These are phyloP conservation scores for Pleurostoma richardsiae DNA, from an alignment of 2,329 filamentous ascomycete species.

Conservation along the genomic window DNA sequence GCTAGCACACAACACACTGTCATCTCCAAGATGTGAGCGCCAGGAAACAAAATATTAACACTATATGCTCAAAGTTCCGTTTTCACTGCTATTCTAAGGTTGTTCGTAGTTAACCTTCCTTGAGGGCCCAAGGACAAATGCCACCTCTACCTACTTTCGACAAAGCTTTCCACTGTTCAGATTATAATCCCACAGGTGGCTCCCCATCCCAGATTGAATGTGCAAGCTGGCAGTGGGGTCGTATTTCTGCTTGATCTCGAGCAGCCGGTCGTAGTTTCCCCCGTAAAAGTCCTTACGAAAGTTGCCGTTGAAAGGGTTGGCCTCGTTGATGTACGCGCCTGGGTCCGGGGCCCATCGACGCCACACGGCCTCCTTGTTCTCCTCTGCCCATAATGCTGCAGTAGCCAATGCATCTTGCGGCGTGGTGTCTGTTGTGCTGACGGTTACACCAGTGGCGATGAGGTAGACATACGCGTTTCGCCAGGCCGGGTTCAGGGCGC, in stretches of 20 bases:
- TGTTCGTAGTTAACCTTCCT: too few species aligned
- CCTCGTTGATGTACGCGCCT: constrained; percentile 31
- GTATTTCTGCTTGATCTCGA: constrained; percentile 31
- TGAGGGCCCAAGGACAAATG: too few species aligned
- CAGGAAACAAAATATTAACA: too few species aligned
- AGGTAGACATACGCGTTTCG: neutral
- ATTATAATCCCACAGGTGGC: too few species aligned
- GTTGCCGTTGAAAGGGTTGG: constrained; percentile 23
- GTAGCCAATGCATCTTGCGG: too few species aligned
- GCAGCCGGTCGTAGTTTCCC: constrained; percentile 20
- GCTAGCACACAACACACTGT: too few species aligned
- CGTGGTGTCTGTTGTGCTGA: neutral
- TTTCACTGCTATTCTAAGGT: too few species aligned
- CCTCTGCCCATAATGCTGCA: neutral
- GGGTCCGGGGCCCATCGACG: constrained; percentile 5
- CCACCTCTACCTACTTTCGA: too few species aligned
- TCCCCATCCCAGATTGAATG: too few species aligned
- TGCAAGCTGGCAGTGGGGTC: constrained; percentile 18
- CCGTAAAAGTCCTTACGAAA: constrained; percentile 25
- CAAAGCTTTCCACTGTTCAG: too few species aligned
- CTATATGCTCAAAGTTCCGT: too few species aligned
- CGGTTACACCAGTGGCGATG: neutral
- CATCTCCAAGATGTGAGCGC: too few species aligned
- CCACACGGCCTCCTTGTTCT: neutral
- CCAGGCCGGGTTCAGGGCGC: neutral